Evolutionary conservation across 306 rosid species (phyloP).

Genomic region (Lablab purpureus): DNA sequence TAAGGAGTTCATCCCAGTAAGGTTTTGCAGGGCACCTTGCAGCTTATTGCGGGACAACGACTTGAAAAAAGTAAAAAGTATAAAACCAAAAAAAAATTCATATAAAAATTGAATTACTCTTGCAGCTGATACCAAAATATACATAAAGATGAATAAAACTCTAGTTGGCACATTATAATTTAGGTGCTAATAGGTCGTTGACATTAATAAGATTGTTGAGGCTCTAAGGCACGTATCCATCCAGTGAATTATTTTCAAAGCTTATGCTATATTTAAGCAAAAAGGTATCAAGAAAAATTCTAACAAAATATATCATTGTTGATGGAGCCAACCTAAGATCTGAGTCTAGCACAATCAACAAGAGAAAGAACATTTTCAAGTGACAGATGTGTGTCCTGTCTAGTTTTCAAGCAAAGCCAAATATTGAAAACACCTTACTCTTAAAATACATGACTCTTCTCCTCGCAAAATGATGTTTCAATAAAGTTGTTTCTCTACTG

Average conservation of each 20-base stretch:
- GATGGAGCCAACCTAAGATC: too few relatives aligned
- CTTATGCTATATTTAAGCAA: constrained; percentile 47
- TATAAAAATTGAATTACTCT: neutral
- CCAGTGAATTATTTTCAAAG: constrained; percentile 54
- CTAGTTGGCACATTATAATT: constrained; percentile 3
- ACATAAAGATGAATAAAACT: neutral
- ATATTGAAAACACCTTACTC: too few relatives aligned
- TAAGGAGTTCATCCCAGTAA: constrained; percentile 50
- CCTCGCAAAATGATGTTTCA: too few relatives aligned
- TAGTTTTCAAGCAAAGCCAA: too few relatives aligned
- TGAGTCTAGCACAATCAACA: too few relatives aligned
- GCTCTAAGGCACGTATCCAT: constrained; percentile 50
- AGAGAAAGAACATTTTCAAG: too few relatives aligned
- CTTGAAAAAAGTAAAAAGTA: constrained; percentile 41
- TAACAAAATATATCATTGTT: too few relatives aligned
- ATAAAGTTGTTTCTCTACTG: too few relatives aligned
- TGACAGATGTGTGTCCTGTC: too few relatives aligned
- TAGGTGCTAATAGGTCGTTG: constrained; percentile 54
- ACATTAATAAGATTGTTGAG: constrained; percentile 48
- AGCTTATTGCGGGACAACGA: constrained; percentile 58
- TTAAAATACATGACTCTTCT: too few relatives aligned
- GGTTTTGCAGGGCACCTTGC: constrained; percentile 53
- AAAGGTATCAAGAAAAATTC: neutral
- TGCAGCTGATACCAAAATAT: neutral
- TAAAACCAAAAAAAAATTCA: neutral